A percentile compares a stretch with the other conserved stretches of the same genome.
These are phyloP conservation scores for Tetrastigma voinierianum DNA, from an alignment of 164 flowering plant genomes.

Conservation along the genomic window DNA sequence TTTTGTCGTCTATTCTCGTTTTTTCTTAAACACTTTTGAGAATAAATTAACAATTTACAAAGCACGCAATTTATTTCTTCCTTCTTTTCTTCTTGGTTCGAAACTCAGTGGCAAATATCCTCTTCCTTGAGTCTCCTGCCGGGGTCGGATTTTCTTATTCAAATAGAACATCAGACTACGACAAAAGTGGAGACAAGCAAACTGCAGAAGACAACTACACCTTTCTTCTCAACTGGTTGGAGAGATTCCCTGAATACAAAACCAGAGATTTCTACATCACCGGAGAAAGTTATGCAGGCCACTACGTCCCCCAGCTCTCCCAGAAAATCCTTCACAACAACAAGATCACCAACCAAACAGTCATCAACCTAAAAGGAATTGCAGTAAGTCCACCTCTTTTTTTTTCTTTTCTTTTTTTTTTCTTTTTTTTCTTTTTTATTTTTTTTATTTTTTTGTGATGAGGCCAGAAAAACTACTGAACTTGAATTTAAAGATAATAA, in stretches of 20 bases:
- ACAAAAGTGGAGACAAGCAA: constrained; percentile 26
- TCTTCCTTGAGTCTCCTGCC: constrained; percentile 46
- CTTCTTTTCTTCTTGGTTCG: neutral
- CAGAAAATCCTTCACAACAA: constrained; percentile 25
- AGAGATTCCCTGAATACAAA: constrained; percentile 44
- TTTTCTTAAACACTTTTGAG: too few species aligned
- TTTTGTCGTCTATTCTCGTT: too few species aligned
- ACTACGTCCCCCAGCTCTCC: constrained; percentile 41
- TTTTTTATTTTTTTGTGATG: too few species aligned
- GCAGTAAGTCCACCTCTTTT: constrained; percentile 19
- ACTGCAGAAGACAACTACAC: constrained; percentile 39
- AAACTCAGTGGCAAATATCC: constrained; percentile 35
- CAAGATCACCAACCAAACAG: constrained; percentile 20
- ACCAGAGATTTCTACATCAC: constrained; percentile 24
- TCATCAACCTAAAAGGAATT: constrained; percentile 34
- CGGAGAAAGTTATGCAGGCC: too few species aligned
- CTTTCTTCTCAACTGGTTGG: constrained; percentile 40
- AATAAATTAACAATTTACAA: neutral
- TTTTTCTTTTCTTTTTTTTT: too few species aligned
- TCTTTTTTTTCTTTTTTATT: too few species aligned
- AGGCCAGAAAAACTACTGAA: too few species aligned
- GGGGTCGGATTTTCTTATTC: constrained; percentile 52
- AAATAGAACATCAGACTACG: constrained; percentile 34
- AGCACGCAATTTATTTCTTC: too few species aligned
- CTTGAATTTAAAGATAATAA: too few species aligned